These are phyloP conservation scores for Fusarium xyrophilum DNA, from an alignment of 2,329 filamentous ascomycete genomes.

Conservation along the genomic window DNA sequence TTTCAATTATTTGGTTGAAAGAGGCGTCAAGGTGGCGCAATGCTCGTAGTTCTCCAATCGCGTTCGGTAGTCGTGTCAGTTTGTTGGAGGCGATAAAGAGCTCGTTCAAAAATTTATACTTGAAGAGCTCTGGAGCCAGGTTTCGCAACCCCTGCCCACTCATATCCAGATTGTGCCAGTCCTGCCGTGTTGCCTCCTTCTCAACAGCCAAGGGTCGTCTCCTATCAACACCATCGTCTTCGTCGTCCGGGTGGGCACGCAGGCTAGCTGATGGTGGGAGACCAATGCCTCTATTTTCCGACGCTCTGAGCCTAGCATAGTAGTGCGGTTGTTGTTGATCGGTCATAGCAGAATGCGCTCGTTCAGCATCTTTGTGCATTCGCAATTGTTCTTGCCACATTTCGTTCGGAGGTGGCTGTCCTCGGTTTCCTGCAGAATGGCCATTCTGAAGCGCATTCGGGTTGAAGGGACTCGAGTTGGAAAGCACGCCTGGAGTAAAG, in stretches of 20 bases:
- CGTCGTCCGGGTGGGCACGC: slow-evolving; percentile 55
- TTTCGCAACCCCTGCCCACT: slow-evolving; percentile 94
- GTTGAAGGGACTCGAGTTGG: slow-evolving; percentile 68
- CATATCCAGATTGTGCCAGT: slow-evolving; percentile 93
- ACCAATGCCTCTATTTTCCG: slow-evolving; percentile 72
- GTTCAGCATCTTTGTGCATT: slow-evolving; percentile 78
- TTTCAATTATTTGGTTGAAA: slow-evolving; percentile 79
- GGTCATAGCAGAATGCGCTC: slow-evolving; percentile 73
- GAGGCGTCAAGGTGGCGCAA: slow-evolving; percentile 87
- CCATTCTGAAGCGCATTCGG: slow-evolving; percentile 64
- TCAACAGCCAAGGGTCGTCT: slow-evolving; percentile 71
- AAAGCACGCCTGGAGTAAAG: slow-evolving; percentile 56
- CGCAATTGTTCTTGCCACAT: slow-evolving; percentile 91
- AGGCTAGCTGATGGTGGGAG: slow-evolving; percentile 60
- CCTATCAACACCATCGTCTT: slow-evolving; percentile 63
- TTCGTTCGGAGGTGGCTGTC: slow-evolving; percentile 63
- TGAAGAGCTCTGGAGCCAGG: slow-evolving; percentile 79
- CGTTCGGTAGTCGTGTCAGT: slow-evolving; percentile 76
- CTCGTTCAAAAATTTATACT: slow-evolving; percentile 87
- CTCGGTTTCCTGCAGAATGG: slow-evolving; percentile 56
- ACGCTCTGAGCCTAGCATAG: slow-evolving; percentile 75
- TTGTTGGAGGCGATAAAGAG: slow-evolving; percentile 95
- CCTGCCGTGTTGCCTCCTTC: slow-evolving; percentile 72
- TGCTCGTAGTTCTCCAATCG: slow-evolving; percentile 82
- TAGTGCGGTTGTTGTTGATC: slow-evolving; percentile 71